Percentiles rank a stretch among this genome's conserved stretches.
phyloP scores from a whole-genome alignment of 1,284 basidiomycete genomes.

The Psilocybe mexicana region DNA sequence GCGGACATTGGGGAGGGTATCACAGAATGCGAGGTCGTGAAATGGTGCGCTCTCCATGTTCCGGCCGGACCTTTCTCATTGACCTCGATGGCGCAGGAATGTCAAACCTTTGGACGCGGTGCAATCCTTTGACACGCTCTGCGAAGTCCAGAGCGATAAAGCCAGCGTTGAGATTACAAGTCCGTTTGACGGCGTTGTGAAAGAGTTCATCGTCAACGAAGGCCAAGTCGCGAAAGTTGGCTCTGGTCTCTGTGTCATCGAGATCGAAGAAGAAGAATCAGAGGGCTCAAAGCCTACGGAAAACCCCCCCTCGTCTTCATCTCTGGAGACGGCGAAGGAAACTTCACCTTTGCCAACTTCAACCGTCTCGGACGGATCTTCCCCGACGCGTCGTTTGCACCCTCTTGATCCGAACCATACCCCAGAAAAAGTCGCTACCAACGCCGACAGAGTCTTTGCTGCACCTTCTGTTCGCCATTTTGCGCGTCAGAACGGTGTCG shows the following conservation, averaged over 20 bases:
- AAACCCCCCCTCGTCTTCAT: slow-evolving; percentile 2
- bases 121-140: slow-evolving; percentile 83
- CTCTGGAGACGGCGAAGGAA: slow-evolving; percentile 7
- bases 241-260: slow-evolving; percentile 79
- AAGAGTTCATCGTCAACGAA: slow-evolving; percentile 73
- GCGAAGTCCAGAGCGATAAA: slow-evolving; percentile 95
- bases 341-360: slow-evolving; percentile 4
- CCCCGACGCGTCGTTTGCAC: slow-evolving; percentile 38
- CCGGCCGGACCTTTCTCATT: not conserved
- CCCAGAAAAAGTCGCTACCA: slow-evolving; percentile 4
- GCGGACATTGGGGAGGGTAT: slow-evolving; percentile 95
- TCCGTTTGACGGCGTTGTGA: slow-evolving; percentile 81
- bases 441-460: slow-evolving; percentile 50
- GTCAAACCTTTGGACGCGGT: slow-evolving; percentile 62
- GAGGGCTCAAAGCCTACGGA: slow-evolving; percentile 11
- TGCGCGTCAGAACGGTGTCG: slow-evolving; percentile 66
- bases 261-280: slow-evolving; percentile 63
- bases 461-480: slow-evolving; percentile 80
- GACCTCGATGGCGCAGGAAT: slow-evolving; percentile 15
- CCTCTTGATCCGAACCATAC: slow-evolving; percentile 65
- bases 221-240: slow-evolving; percentile 91
- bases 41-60: slow-evolving; percentile 61
- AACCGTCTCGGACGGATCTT: slow-evolving; percentile 14
- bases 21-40: slow-evolving; percentile 88
- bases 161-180: slow-evolving; percentile 93